These are phyloP conservation scores for Akebia trifoliata DNA, from an alignment of 164 flowering plant genomes.

Conservation along the genomic window DNA sequence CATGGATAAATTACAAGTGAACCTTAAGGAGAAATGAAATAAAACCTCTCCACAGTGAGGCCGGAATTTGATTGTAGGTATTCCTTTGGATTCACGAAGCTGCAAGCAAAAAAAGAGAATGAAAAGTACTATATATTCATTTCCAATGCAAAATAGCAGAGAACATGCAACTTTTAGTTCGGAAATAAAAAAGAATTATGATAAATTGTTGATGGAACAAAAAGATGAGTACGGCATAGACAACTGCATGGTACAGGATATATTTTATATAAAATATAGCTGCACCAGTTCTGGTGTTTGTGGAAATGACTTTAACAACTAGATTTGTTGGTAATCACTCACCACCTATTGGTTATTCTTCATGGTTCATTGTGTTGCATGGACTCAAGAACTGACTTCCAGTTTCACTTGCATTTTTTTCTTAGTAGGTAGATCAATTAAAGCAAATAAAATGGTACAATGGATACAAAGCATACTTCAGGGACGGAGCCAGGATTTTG, in stretches of 20 bases:
- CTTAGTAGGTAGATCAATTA: too few relatives aligned
- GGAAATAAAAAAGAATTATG: too few relatives aligned
- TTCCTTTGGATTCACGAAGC: constrained; percentile 67
- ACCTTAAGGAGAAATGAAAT: neutral
- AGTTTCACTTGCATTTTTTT: too few relatives aligned
- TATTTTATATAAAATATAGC: neutral
- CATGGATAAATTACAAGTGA: too few relatives aligned
- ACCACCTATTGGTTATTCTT: neutral
- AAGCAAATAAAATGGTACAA: too few relatives aligned
- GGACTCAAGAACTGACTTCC: neutral
- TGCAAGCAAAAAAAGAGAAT: constrained; percentile 14
- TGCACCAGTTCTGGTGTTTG: neutral
- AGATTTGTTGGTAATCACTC: too few relatives aligned
- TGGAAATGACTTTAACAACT: neutral
- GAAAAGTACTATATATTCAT: neutral
- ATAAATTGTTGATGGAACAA: too few relatives aligned
- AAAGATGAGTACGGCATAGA: neutral
- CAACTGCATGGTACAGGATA: neutral
- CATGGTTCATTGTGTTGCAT: neutral
- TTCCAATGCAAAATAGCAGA: neutral
- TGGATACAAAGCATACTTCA: too few relatives aligned
- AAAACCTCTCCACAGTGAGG: constrained; percentile 70
- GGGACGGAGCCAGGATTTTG: too few relatives aligned
- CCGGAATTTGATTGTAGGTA: constrained; percentile 53
- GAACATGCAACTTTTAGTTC: too few relatives aligned